Evolutionary conservation across 1,139 yeast species (phyloP).

Genomic region (Debaryomycetaceae sp.): DNA sequence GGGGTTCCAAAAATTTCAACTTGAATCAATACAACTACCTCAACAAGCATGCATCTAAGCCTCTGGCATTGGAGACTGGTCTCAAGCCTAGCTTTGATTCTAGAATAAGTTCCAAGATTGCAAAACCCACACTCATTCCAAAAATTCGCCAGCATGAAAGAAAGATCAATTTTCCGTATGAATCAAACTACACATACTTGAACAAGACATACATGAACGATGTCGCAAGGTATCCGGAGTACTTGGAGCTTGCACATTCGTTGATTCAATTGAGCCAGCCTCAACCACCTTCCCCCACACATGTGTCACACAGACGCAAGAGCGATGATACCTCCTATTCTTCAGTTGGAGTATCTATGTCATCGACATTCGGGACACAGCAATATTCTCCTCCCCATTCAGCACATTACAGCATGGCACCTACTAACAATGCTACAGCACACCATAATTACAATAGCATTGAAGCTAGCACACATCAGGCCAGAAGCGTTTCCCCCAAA

Average conservation of each 20-base stretch:
- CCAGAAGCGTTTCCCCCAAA: background rate
- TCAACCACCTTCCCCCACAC: constrained; percentile 1
- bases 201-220: constrained; percentile 44
- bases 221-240: constrained; percentile 46
- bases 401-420: background rate
- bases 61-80: constrained; percentile 22
- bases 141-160: constrained; percentile 24
- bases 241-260: constrained; percentile 45
- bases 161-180: constrained; percentile 52
- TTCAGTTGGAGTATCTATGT: background rate
- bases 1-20: constrained; percentile 27
- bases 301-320: background rate
- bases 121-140: constrained; percentile 27
- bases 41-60: constrained; percentile 17
- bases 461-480: background rate
- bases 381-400: background rate
- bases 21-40: constrained; percentile 29
- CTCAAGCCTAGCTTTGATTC: constrained; percentile 42
- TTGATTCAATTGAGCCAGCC: constrained; percentile 36
- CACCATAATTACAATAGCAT: background rate
- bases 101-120: constrained; percentile 34
- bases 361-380: background rate
- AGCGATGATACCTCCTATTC: background rate
- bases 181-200: constrained; percentile 51
- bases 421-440: background rate